Conservation (phyloP, 73 alveolate species). For the Paramecium tetraurelia region DNA sequence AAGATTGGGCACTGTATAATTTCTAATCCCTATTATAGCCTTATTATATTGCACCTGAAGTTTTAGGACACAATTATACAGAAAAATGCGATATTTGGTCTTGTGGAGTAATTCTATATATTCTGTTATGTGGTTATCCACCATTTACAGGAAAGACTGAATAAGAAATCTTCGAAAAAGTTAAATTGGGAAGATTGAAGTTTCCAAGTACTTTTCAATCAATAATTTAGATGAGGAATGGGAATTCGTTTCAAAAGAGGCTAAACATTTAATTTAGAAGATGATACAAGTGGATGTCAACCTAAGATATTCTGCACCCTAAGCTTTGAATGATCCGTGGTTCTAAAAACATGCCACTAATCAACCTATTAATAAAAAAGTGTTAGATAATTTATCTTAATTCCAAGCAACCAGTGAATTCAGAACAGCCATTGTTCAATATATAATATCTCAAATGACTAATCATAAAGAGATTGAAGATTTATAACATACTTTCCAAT, state of each 20-base stretch:
- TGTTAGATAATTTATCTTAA: constrained; percentile 15
- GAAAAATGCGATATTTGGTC: constrained; percentile 78
- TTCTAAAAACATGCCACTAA: constrained; percentile 36
- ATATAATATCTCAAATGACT: constrained; percentile 50
- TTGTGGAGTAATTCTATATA: constrained; percentile 73
- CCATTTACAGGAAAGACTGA: constrained; percentile 72
- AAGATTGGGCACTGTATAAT: constrained; percentile 51
- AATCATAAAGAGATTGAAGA: constrained; percentile 59
- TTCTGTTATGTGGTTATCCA: constrained; percentile 70
- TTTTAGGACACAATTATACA: constrained; percentile 61
- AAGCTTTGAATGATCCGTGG: constrained; percentile 68
- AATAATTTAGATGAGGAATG: constrained; percentile 64
- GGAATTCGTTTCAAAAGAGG: constrained; percentile 65
- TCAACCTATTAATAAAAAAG: constrained; percentile 33
- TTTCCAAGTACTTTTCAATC: background rate
- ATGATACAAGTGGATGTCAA: constrained; percentile 61
- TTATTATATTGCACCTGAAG: constrained; percentile 74
- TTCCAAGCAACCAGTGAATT: constrained; percentile 51
- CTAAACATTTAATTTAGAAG: constrained; percentile 66
- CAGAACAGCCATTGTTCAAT: constrained; percentile 53
- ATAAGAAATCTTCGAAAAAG: constrained; percentile 66
- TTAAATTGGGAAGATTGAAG: constrained; percentile 50
- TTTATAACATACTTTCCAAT: constrained; percentile 64
- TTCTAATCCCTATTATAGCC: background rate
- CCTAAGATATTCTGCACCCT: constrained; percentile 58